Evolutionary conservation across 129 eudicot genomes (phyloP).

Genomic region (Tagetes erecta): DNA sequence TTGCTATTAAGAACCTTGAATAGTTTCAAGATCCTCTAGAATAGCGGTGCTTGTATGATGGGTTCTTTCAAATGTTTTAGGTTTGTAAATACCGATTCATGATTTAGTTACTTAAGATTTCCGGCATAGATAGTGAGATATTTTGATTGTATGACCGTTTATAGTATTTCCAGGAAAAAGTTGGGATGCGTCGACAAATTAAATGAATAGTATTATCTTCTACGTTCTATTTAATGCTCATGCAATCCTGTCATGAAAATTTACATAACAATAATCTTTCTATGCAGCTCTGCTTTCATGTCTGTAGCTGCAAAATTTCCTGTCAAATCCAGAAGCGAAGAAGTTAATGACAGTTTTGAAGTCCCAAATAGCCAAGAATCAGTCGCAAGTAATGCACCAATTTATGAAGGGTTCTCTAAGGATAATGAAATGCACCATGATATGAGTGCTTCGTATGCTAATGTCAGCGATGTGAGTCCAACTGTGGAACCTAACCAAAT

Average conservation of each 20-base stretch:
- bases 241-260: background rate
- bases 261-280: conserved; percentile 15
- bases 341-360: conserved; percentile 18
- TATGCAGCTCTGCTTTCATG: conserved; percentile 67
- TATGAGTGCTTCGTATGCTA: conserved; percentile 8
- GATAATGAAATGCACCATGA: conserved; percentile 22
- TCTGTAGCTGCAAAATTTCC: conserved; percentile 57
- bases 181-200: background rate
- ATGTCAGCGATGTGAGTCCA: conserved; percentile 6
- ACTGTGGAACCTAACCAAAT: conserved; percentile 1
- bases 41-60: background rate
- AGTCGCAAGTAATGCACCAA: conserved; percentile 10
- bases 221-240: background rate
- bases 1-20: background rate
- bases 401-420: conserved; percentile 9
- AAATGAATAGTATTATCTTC: background rate
- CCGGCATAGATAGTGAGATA: background rate
- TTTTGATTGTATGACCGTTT: conserved; percentile 10
- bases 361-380: conserved; percentile 33
- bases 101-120: background rate
- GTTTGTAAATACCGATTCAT: background rate
- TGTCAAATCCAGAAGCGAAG: conserved; percentile 23
- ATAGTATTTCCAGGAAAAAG: background rate
- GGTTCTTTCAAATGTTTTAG: background rate
- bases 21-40: background rate